phyloP scores from a whole-genome alignment of 1,284 basidiomycete genomes.

The Pascua sp. region DNA sequence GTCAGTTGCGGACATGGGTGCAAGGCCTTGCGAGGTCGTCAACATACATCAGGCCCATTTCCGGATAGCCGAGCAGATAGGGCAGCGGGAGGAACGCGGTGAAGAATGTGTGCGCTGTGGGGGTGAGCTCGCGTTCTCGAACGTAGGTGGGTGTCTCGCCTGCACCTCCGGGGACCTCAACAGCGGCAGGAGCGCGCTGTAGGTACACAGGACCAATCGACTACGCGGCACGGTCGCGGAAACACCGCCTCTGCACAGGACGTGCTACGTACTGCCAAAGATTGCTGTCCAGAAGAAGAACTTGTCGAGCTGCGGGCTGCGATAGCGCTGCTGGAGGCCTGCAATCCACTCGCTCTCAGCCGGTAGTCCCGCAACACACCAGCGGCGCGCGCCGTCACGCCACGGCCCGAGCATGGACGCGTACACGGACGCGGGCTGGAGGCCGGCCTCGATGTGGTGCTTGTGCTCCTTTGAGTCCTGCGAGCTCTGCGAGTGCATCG shows the following conservation, averaged over 20 bases:
- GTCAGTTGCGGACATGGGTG: neutral
- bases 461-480: too few species aligned
- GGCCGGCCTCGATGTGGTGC: conserved; percentile 34
- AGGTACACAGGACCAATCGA: too few species aligned
- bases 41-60: conserved; percentile 69
- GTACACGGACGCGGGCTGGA: conserved; percentile 58
- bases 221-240: too few species aligned
- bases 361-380: conserved; percentile 60
- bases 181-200: neutral
- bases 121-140: neutral
- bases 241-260: too few species aligned
- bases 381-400: conserved; percentile 63
- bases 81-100: conserved; percentile 80
- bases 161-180: neutral
- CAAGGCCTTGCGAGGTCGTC: too few species aligned
- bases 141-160: neutral
- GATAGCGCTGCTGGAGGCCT: conserved; percentile 63
- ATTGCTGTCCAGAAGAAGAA: conserved; percentile 90
- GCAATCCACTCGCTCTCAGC: conserved; percentile 67
- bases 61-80: conserved; percentile 78
- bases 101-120: conserved; percentile 80
- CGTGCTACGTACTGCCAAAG: conserved; percentile 60
- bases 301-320: conserved; percentile 69
- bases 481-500: too few species aligned
- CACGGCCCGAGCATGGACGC: conserved; percentile 62